A percentile compares a stretch with the other conserved stretches of the same genome.
phyloP scores from a whole-genome alignment of 345 rosid genomes.

The Ceriops decandra region DNA sequence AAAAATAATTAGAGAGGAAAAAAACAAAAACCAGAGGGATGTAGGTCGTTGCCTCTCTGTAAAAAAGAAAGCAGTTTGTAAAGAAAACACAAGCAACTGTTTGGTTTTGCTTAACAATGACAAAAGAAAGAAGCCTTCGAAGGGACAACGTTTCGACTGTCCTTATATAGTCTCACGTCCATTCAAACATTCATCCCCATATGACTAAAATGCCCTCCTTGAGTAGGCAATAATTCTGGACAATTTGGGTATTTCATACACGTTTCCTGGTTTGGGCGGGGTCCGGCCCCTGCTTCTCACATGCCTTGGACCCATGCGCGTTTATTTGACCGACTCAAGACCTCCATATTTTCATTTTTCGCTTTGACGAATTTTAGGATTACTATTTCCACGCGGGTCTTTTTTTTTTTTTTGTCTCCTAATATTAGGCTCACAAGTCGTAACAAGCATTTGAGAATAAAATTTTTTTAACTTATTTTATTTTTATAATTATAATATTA shows the following conservation, averaged over 20 bases:
- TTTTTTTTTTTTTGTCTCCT: no score
- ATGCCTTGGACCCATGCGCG: neutral
- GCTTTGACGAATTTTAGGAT: neutral
- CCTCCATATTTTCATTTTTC: neutral
- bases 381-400: no score
- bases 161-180: neutral
- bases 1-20: neutral
- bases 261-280: no score
- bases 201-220: neutral
- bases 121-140: neutral
- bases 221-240: neutral
- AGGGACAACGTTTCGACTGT: neutral
- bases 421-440: no score
- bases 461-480: no score
- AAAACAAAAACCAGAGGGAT: no score
- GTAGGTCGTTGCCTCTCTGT: constrained; percentile 3
- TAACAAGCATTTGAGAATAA: no score
- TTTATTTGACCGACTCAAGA: constrained; percentile 8
- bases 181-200: neutral
- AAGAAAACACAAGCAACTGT: neutral
- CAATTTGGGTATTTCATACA: neutral
- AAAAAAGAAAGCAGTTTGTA: constrained; percentile 15
- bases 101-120: neutral
- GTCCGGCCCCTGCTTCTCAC: neutral
- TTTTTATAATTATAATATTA: no score